These are phyloP conservation scores for Remersonia thermophila DNA, from an alignment of 2,329 filamentous ascomycete genomes.

Conservation along the genomic window DNA sequence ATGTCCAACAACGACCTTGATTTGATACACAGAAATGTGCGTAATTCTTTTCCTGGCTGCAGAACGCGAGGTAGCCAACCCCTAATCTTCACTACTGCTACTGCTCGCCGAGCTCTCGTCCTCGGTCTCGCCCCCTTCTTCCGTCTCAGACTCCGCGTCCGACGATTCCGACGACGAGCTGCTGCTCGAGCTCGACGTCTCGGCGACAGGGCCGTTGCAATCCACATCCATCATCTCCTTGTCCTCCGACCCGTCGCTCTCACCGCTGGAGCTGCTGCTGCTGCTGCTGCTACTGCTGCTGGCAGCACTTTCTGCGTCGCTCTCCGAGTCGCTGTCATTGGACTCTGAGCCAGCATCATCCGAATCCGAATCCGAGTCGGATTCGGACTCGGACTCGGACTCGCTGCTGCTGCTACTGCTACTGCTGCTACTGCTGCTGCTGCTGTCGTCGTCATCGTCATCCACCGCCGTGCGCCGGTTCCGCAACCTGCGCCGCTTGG, in stretches of 20 bases:
- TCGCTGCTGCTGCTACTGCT: slow-evolving; percentile 17
- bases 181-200: slow-evolving; percentile 12
- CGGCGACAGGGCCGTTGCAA: slow-evolving; percentile 6
- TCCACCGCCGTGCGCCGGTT: slow-evolving; percentile 38
- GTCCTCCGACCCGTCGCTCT: slow-evolving; percentile 16
- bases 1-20: too few relatives aligned
- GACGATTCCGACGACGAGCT: slow-evolving; percentile 15
- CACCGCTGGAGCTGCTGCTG: slow-evolving; percentile 11
- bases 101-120: slow-evolving; percentile 11
- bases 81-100: slow-evolving; percentile 7
- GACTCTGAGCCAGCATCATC: too few relatives aligned
- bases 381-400: too few relatives aligned
- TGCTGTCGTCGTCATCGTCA: slow-evolving; percentile 31
- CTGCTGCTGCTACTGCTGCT: slow-evolving; percentile 6
- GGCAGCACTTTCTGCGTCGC: slow-evolving; percentile 13
- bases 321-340: slow-evolving; percentile 17
- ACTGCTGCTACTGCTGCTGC: slow-evolving; percentile 24
- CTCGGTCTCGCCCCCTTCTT: slow-evolving; percentile 8
- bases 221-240: slow-evolving; percentile 17
- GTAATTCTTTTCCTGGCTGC: too few relatives aligned
- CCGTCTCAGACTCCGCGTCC: slow-evolving; percentile 13
- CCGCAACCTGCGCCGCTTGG: slow-evolving; percentile 36
- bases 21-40: too few relatives aligned
- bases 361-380: too few relatives aligned
- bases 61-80: too few relatives aligned